Evolutionary conservation across 768 basidiomycete genomes (phyloP), one percentile per base, ranked within the genome.

Genomic region (Tulasnella sp.): DNA sequence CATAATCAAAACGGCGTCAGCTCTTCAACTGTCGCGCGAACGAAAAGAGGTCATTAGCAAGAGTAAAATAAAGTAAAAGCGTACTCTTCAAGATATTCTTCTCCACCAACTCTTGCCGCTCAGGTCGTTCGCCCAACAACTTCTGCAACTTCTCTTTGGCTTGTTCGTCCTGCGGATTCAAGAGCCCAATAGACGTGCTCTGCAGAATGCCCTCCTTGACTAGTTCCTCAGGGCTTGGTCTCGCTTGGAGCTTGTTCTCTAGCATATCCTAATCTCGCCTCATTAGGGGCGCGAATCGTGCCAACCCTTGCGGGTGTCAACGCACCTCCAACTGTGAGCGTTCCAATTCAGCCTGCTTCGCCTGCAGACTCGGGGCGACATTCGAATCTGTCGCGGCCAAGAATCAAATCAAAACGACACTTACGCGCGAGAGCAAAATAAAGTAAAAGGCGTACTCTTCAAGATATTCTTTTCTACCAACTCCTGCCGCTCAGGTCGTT

Each of bases 391-490:
- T 15, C n/a, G 64, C 50, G 9, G 32, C 52, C 29, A n/a, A 54
- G 23, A 3, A 19, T 38, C 10, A 21, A 29, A 48, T 41, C 51
- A 13, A 48, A n/a, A 19, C 13, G 44, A 10, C 42, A 17, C 19
- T 9, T 42, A 32, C 13, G 30, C 26, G 23, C 43, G 19, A 2
- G 1, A 44, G 54, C 32, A n/a, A n/a, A n/a, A 41, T 48, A 47
- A 19, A 15, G 61, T 8, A 17, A 45, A 19, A 24, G 23, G 29
- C 82, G 70, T 34, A 63, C 62, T 62, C 52, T 86, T 85, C 61
- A 87, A 76, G 62, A 86, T 85, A 68, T 84, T 84, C 63, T 81
- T 78, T 32, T 83, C 80, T 61, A 85, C 75, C 45, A 87, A 74
- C 45, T 83, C 79, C 42, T 76, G 68, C 68, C 80, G 79, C n/a